Base-by-base conservation (phyloP, 1,284 basidiomycete genomes). In the Marasmius oreades region DNA sequence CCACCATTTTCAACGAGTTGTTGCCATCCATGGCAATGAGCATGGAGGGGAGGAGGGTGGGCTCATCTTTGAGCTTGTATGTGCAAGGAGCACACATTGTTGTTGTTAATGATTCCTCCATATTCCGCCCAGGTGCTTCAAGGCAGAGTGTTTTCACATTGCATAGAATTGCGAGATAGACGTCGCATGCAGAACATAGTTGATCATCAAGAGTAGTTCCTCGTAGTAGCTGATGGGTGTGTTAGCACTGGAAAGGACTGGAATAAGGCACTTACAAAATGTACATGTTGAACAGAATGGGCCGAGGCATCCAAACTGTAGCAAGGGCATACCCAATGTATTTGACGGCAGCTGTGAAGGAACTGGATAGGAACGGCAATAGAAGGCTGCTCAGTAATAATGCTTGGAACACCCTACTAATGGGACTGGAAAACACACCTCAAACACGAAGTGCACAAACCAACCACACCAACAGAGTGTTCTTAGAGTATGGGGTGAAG, bases 21-120 rank as follows among this genome's bases (percentile, higher is more conserved):
- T n/a, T n/a, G n/a, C n/a, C n/a, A n/a, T n/a, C n/a, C 61, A 0
- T 68, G 72, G 45, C 69, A 68, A 55, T 74, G 73, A 8, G 71
- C 73, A 55, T 55, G 0, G 53, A 51, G 5, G n/a, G 11, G 18
- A 18, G 18, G 7, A 44, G 42, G 8, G 42, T 44, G 18, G 42
- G 42, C 22, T 44, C 42, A 8, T 44, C 42, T 20, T 44, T 18
- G 22, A 44, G 42, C 14, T 44, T 16, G 42, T 44, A 44, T 7
- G 22, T 44, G 22, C 42, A 44, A 10, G 42, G 42, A 16, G 42
- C 10, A 44, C 42, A 44, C 8, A 16, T 36, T 36, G 34, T 36
- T 16, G 16, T 8, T 36, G 16, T 16, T 36, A 8, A 8, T 8
- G 34, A 8, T 8, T 8, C 34, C 16, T 36, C 34, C 8, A 8